Conservation (phyloP, 1,284 basidiomycete genomes). For the Gomphus sp. region DNA sequence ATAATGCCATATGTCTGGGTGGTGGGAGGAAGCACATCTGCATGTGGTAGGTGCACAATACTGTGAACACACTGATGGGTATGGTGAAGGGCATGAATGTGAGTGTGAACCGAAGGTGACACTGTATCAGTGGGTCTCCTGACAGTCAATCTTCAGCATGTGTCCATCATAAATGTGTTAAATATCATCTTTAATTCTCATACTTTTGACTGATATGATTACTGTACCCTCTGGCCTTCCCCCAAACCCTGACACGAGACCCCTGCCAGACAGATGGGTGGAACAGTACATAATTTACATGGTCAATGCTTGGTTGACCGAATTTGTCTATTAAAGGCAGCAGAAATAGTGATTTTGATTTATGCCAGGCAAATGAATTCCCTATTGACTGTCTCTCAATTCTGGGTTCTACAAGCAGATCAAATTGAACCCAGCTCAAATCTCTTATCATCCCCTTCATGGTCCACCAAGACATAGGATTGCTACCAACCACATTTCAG, state of each 20-base stretch:
- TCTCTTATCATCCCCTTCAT: conserved; percentile 56
- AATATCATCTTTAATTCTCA: not conserved
- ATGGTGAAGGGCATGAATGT: too few species aligned
- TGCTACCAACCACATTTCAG: not conserved
- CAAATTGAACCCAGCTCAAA: conserved; percentile 45
- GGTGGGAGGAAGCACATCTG: too few species aligned
- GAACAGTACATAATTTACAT: conserved; percentile 26
- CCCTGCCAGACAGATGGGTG: conserved; percentile 58
- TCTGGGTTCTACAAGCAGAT: conserved; percentile 67
- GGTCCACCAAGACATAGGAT: conserved; percentile 19
- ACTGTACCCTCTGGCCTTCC: too few species aligned
- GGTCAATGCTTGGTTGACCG: conserved; percentile 5
- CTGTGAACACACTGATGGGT: too few species aligned
- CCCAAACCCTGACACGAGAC: conserved; percentile 1
- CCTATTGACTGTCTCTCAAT: not conserved
- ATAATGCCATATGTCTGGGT: too few species aligned
- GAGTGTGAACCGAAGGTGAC: too few species aligned
- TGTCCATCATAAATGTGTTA: not conserved
- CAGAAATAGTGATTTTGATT: conserved; percentile 44
- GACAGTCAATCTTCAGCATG: not conserved
- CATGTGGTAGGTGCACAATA: too few species aligned
- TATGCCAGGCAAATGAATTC: not conserved
- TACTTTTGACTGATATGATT: not conserved
- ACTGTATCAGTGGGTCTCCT: not conserved
- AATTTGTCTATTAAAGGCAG: conserved; percentile 34